Base-by-base conservation (phyloP, 805 yeast genomes). In the Danielia oregonensis region DNA sequence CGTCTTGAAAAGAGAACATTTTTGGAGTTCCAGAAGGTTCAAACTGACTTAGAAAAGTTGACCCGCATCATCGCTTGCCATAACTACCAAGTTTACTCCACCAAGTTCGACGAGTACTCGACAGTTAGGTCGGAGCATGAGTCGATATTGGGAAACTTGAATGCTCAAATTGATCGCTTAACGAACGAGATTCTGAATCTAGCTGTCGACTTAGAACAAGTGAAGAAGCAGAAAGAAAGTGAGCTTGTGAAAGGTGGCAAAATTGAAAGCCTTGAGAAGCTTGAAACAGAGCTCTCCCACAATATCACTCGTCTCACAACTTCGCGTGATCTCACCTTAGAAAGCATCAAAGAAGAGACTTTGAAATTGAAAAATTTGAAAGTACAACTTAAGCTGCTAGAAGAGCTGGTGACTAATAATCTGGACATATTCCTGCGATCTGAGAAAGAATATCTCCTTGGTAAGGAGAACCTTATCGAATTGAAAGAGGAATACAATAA, bases 21-120 rank as follows among this genome's bases (percentile, higher is more conserved):
- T 51, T 58, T 88, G 23, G 97, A 91, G 52, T 89, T 74, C 57
- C 97, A 91, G 61, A 87, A 84, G 37, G 76, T 84, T 8, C 93
- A 85, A 48, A 69, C 85, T 5, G 88, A 86, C 48, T 64, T 86
- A 39, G 97, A 91, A 57, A 79, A 81, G 27, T 61, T 84, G 22
- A 70, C 83, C 12, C 72, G 84, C 46, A 72, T 86, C 1, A 84
- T 87, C 2, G 80, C 81, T 31, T 89, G 95, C 6, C 83, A 83
- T 54, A 88, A 84, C 48, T 89, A 76, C 53, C 54, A 68, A 22
- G 48, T 51, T 12, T 63, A 66, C 40, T 62, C 69, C 5, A 53
- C 54, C 13, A 68, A 61, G 36, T 71, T 66, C 36, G 55, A 63
- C 26, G 57, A 71, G 23, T 70, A 74, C 31, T 61, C 74, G 27